Evolutionary conservation across 1,139 yeast species (phyloP).

Genomic region (Suhomyces coccinellae): DNA sequence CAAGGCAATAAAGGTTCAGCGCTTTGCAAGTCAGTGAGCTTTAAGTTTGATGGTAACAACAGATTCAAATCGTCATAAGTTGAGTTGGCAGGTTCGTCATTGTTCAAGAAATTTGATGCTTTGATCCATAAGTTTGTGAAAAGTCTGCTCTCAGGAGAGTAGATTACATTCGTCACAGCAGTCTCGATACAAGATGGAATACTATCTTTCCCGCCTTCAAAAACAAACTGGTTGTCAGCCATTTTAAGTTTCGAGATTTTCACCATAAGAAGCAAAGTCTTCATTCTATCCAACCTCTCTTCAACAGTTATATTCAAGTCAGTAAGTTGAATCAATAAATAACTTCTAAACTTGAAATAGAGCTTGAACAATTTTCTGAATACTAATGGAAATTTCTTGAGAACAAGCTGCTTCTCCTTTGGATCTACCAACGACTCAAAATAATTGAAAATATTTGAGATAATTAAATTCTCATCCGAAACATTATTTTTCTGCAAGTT

Average conservation of each 20-base stretch:
- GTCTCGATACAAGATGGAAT: constrained; percentile 88
- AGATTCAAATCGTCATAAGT: constrained; percentile 32
- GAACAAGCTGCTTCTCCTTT: constrained; percentile 43
- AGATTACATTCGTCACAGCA: constrained; percentile 71
- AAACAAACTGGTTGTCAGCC: constrained; percentile 61
- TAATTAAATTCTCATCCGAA: constrained; percentile 56
- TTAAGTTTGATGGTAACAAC: constrained; percentile 37
- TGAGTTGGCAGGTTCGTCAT: constrained; percentile 22
- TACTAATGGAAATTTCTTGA: constrained; percentile 64
- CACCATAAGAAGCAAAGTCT: constrained; percentile 63
- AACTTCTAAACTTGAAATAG: constrained; percentile 66
- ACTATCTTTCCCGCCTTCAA: constrained; percentile 42
- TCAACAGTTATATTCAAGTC: constrained; percentile 57
- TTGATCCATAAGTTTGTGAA: constrained; percentile 66
- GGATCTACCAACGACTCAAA: constrained; percentile 55
- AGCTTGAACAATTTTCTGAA: constrained; percentile 66
- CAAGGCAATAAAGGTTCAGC: constrained; percentile 64
- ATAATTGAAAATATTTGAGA: constrained; percentile 73
- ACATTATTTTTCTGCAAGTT: constrained; percentile 41
- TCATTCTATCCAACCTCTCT: constrained; percentile 71
- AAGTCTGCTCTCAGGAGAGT: constrained; percentile 77
- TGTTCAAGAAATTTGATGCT: constrained; percentile 41
- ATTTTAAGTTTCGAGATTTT: constrained; percentile 70
- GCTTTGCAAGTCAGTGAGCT: constrained; percentile 29
- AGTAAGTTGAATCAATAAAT: constrained; percentile 63